Conservation (phyloP, 1,284 basidiomycete genomes). For the Pascua sp. region DNA sequence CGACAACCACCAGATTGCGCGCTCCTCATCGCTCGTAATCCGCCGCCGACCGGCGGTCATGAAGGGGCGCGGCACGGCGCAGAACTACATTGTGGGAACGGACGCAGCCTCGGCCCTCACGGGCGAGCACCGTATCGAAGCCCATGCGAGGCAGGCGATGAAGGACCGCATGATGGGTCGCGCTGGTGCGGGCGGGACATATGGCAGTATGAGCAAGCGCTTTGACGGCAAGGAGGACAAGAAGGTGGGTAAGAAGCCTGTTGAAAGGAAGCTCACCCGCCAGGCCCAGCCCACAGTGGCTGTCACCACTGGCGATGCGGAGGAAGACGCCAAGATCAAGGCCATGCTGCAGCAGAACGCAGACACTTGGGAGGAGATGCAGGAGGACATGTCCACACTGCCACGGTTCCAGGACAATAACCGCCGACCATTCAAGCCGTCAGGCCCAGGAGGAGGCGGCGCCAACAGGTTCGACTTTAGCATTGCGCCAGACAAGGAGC, state of each 20-base stretch:
- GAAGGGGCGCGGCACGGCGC: conserved; percentile 86
- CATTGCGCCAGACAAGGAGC: conserved; percentile 53
- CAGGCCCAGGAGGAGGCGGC: conserved; percentile 53
- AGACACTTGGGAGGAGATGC: conserved; percentile 47
- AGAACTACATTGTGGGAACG: conserved; percentile 71
- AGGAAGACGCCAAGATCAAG: conserved; percentile 47
- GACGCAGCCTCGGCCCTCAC: conserved; percentile 38
- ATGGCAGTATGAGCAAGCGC: conserved; percentile 68
- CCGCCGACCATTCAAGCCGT: conserved; percentile 15
- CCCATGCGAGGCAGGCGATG: conserved; percentile 43
- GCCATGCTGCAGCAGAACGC: conserved; percentile 46
- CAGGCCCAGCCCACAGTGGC: conserved; percentile 21
- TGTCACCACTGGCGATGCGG: conserved; percentile 44
- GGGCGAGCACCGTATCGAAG: conserved; percentile 47
- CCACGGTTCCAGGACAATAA: conserved; percentile 12
- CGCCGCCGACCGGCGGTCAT: conserved; percentile 75
- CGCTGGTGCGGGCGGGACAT: conserved; percentile 32
- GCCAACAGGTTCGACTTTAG: conserved; percentile 38
- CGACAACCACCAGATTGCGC: conserved; percentile 84
- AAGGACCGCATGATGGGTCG: conserved; percentile 35
- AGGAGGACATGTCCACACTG: conserved; percentile 42
- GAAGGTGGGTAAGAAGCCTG: conserved; percentile 8
- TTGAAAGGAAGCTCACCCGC: not conserved
- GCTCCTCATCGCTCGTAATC: conserved; percentile 89
- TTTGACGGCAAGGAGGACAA: conserved; percentile 77